These are phyloP conservation scores for Theobroma cacao DNA, from an alignment of 345 rosid species.

Conservation along the genomic window DNA sequence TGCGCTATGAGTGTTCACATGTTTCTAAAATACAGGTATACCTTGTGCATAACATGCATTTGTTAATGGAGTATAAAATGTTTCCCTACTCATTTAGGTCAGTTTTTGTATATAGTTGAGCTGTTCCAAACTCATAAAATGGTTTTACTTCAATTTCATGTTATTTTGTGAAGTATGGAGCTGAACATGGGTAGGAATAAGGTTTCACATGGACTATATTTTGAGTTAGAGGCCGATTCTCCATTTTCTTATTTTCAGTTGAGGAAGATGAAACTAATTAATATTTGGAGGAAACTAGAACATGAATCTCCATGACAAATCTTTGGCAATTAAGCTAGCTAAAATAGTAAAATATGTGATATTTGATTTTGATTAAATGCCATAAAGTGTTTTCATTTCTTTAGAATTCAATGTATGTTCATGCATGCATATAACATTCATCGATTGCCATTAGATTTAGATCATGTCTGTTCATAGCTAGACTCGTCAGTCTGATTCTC, in stretches of 20 bases:
- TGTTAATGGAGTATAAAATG: neutral
- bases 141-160: neutral
- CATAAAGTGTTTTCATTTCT: neutral
- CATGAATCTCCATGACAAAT: neutral
- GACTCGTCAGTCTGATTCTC: neutral
- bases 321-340: neutral
- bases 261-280: neutral
- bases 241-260: neutral
- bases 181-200: neutral
- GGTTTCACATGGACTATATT: neutral
- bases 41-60: neutral
- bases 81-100: neutral
- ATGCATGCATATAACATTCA: neutral
- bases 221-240: neutral
- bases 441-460: neutral
- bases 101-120: neutral
- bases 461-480: neutral
- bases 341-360: neutral
- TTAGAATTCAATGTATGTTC: neutral
- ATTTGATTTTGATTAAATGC: neutral
- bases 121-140: neutral
- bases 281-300: neutral
- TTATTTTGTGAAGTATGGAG: neutral
- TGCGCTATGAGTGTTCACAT: slow-evolving; percentile 81
- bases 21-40: slow-evolving; percentile 68